Base-by-base conservation (phyloP, 257 asterid species). In the Solanum boliviense region DNA sequence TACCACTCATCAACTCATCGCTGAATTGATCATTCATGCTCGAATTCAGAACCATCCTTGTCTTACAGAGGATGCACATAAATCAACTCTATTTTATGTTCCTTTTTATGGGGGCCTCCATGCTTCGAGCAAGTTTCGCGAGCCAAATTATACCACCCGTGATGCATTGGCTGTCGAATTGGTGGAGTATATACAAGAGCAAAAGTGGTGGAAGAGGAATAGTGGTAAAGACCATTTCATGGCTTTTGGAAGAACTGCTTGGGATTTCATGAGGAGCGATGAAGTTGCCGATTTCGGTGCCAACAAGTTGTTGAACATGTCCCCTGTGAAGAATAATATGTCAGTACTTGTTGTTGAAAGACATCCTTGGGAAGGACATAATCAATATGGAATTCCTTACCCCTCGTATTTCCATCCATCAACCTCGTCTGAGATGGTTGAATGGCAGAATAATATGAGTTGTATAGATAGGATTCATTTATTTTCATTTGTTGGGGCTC, bases 401-500 rank as follows among this genome's bases (percentile, higher is more conserved):
- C 85, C 85, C 3, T 82, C 85, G 0, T 82, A 82, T 52, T 82
- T 82, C 41, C 70, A 82, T 82, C 85, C 85, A 3, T 82, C 85
- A 27, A 13, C 70, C 13, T 31, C 36, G 31, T 31, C 85, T 1
- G 86, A 82, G 44, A 48, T 82, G 86, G 9, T 46, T 48, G 70
- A 82, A 82, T 82, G 86, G 86, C 70, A 82, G 52, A 32, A 82
- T 29, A 32, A 11, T 29, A 20, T 82, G 70, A 82, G 70, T 18
- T 9, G 5, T 48, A 82, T 82, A 20, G 70, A 48, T 82, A 82
- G 86, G 41, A 32, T 10, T 82, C 20, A 82, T 82, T 82, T 82
- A 39, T 82, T 82, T 82, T 82, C 70, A 10, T 82, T 82, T 82
- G 70, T 82, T 82, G 86, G 86, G 86, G 86, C 86, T 48, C 86